Percentiles rank a stretch among this genome's conserved stretches.
phyloP scores from a whole-genome alignment of 345 rosid species.

The Eucalyptus regnans region DNA sequence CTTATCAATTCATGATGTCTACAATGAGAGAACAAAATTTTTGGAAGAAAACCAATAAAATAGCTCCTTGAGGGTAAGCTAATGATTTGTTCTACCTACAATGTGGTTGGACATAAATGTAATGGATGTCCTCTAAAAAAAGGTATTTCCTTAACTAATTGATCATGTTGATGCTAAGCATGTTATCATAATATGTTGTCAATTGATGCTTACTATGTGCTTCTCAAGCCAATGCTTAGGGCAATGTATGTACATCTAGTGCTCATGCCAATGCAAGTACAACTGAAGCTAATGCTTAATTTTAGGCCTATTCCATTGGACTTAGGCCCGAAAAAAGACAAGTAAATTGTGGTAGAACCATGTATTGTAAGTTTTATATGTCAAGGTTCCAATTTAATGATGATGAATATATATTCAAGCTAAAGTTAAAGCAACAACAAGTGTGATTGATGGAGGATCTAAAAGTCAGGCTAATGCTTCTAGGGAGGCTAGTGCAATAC shows the following conservation, averaged over 20 bases:
- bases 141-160: not conserved
- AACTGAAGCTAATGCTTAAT: not conserved
- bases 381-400: not conserved
- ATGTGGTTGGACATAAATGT: not conserved
- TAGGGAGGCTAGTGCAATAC: not conserved
- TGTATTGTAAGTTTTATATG: not conserved
- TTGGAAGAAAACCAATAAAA: not conserved
- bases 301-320: not conserved
- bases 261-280: not conserved
- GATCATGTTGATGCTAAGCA: not conserved
- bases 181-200: not conserved
- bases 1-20: not conserved
- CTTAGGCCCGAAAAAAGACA: accelerated
- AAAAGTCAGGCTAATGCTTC: not conserved
- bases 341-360: not conserved
- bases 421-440: not conserved
- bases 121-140: not conserved
- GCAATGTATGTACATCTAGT: not conserved
- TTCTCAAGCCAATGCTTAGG: not conserved
- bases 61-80: not conserved
- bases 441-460: not conserved
- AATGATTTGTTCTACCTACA: not conserved
- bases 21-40: no score
- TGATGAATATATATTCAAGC: not conserved
- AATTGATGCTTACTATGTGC: not conserved